Base-by-base conservation (phyloP, 108 stramenopile species). In the Stephanodiscus triporus region DNA sequence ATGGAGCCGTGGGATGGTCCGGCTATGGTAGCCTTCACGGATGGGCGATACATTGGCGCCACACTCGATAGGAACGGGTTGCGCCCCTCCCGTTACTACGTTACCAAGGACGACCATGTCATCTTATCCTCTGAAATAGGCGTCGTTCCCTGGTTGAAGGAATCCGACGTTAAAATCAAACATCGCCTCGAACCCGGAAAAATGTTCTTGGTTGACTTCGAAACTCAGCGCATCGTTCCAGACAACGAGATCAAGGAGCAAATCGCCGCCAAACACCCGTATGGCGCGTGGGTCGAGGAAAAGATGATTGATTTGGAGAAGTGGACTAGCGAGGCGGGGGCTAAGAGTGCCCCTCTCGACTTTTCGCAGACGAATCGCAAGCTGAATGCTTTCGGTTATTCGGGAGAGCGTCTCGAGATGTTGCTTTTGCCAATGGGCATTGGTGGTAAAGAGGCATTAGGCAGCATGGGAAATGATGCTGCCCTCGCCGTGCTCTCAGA, bases 1-100 rank as follows among this genome's bases (percentile, higher is more conserved):
- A 98, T 97, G 98, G 98, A 99, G 88, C 98, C 98, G 24, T 99
- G 98, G 98, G 98, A 99, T 81, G 98, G 98, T 56, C 98, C 98
- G 30, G 98, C 98, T 69, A 97, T 97, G 96, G 96, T 99, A 67
- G 97, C 97, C 66, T 99, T 99, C 71, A 98, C 98, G 10, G 97
- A 99, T 81, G 94, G 94, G 29, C 79, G 92, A 29, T 96, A 93
- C 81, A 92, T 96, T 76, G 97, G 96, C 72, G 97, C 97, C 26
- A 96, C 95, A 14, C 67, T 97, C 66, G 97, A 97, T 84, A 87
- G 97, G 49, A 97, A 97, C 78, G 97, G 97, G 56, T 89, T 97
- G 45, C 95, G 97, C 48, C 97, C 97, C 0, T 93, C 93, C 19
- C 89, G 98, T 24, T 99, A 97, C 82, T 97, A 97, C 72, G 97